phyloP scores from a whole-genome alignment of 208 protist species.

The Phytomonas francai region DNA sequence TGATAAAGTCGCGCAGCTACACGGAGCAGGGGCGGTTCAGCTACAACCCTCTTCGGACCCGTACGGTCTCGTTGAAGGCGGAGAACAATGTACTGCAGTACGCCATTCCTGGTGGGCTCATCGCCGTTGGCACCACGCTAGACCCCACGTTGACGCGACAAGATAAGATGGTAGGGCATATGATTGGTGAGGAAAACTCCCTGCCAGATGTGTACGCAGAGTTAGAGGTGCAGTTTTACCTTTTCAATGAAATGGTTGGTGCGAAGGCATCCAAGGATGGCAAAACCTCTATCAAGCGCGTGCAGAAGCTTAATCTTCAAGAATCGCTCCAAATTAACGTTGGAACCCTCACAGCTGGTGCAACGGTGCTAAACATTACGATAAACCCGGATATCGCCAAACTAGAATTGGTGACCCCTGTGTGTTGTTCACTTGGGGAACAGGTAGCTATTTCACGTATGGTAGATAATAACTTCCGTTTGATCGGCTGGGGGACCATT shows the following conservation, averaged over 20 bases:
- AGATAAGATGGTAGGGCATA: slow-evolving; percentile 97
- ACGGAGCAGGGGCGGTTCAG: slow-evolving; percentile 79
- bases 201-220: slow-evolving; percentile 97
- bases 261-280: slow-evolving; percentile 50
- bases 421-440: slow-evolving; percentile 95
- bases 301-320: slow-evolving; percentile 93
- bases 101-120: slow-evolving; percentile 98
- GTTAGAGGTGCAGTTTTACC: slow-evolving; percentile 97
- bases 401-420: slow-evolving; percentile 93
- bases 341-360: slow-evolving; percentile 97
- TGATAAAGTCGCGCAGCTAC: slow-evolving; percentile 68
- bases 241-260: slow-evolving; percentile 95
- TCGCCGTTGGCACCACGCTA: slow-evolving; percentile 99
- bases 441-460: slow-evolving; percentile 97
- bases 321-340: slow-evolving; percentile 99
- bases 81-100: slow-evolving; percentile 98
- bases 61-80: slow-evolving; percentile 92
- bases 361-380: slow-evolving; percentile 91
- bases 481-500: slow-evolving; percentile 94
- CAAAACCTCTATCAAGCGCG: slow-evolving; percentile 55
- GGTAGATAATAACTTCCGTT: slow-evolving; percentile 96
- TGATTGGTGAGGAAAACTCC: slow-evolving; percentile 71
- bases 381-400: slow-evolving; percentile 92
- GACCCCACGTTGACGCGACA: slow-evolving; percentile 98
- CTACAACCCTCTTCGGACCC: slow-evolving; percentile 95